Conservation (phyloP, 2,329 filamentous ascomycete species). For the Coccinonectria pachysandricola region DNA sequence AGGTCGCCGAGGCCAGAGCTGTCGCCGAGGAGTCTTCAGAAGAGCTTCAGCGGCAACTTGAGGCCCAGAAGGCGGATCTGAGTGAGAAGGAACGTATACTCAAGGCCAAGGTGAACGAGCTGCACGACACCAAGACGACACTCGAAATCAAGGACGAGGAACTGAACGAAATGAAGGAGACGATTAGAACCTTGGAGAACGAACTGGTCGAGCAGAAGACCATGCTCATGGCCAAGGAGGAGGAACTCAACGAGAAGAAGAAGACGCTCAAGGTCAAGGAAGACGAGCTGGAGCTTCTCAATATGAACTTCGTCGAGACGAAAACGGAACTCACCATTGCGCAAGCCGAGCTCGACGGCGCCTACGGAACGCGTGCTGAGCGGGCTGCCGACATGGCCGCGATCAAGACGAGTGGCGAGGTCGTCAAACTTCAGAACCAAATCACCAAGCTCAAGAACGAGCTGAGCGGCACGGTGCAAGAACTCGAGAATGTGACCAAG, state of each 20-base stretch:
- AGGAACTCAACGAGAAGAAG: slow-evolving; percentile 24
- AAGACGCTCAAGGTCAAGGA: slow-evolving; percentile 38
- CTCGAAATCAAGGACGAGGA: slow-evolving; percentile 52
- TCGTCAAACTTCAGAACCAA: slow-evolving; percentile 35
- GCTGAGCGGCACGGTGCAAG: slow-evolving; percentile 38
- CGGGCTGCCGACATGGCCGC: slow-evolving; percentile 48
- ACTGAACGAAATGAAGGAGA: slow-evolving; percentile 24
- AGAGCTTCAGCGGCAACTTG: slow-evolving; percentile 16
- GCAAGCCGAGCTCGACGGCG: slow-evolving; percentile 51
- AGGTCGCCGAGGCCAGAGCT: slow-evolving; percentile 16
- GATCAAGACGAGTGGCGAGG: slow-evolving; percentile 37
- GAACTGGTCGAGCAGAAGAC: slow-evolving; percentile 40
- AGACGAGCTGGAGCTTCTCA: slow-evolving; percentile 39
- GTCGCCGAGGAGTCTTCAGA: slow-evolving; percentile 19
- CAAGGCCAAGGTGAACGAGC: slow-evolving; percentile 39
- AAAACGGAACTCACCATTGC: slow-evolving; percentile 53
- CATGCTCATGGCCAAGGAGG: slow-evolving; percentile 9
- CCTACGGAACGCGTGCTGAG: slow-evolving; percentile 48
- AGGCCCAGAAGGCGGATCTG: slow-evolving; percentile 12
- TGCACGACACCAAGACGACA: slow-evolving; percentile 40
- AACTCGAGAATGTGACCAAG: slow-evolving; percentile 43
- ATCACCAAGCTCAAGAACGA: slow-evolving; percentile 41
- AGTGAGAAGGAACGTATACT: slow-evolving; percentile 31
- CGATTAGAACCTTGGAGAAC: slow-evolving; percentile 34
- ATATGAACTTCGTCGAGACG: slow-evolving; percentile 43